Percentiles rank a stretch among this genome's conserved stretches.
Conservation (phyloP, 2,329 filamentous ascomycete genomes). For the Sporothrix variecibatus region DNA sequence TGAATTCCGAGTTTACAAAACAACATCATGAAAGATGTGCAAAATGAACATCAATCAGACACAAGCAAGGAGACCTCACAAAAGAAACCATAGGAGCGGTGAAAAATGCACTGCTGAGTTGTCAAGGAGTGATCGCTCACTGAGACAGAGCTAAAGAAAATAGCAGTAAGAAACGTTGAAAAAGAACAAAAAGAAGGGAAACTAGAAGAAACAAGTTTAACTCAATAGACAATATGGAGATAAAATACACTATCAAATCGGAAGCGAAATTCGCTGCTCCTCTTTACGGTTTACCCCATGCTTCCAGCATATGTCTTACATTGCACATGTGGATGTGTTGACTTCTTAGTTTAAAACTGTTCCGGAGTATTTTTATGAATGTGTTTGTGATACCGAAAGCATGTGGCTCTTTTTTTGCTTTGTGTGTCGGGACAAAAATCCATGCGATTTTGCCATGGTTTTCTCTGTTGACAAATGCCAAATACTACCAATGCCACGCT, state of each 20-base stretch:
- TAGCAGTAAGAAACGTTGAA: not conserved
- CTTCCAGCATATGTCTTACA: constrained; percentile 10
- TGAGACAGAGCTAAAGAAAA: constrained; percentile 1
- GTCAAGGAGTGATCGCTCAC: not conserved
- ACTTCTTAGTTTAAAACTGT: not conserved
- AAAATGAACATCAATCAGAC: not conserved
- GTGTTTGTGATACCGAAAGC: constrained; percentile 7
- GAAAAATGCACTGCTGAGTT: constrained; percentile 2
- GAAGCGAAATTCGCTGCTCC: not conserved
- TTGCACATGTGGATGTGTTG: not conserved
- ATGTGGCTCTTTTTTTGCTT: not conserved
- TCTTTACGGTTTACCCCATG: not conserved
- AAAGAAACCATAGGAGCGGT: constrained; percentile 10
- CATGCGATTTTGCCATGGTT: constrained; percentile 15
- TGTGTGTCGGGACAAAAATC: not conserved
- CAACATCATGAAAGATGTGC: not conserved
- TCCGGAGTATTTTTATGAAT: not conserved
- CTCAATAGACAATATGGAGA: not conserved
- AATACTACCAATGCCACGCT: not conserved
- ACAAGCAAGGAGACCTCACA: not conserved
- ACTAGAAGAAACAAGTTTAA: not conserved
- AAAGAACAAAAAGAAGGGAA: not conserved
- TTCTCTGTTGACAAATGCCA: not conserved
- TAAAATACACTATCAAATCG: not conserved
- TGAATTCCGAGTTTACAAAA: not conserved